phyloP scores from a whole-genome alignment of 352 stramenopile species.

The Phytopythium boreale region DNA sequence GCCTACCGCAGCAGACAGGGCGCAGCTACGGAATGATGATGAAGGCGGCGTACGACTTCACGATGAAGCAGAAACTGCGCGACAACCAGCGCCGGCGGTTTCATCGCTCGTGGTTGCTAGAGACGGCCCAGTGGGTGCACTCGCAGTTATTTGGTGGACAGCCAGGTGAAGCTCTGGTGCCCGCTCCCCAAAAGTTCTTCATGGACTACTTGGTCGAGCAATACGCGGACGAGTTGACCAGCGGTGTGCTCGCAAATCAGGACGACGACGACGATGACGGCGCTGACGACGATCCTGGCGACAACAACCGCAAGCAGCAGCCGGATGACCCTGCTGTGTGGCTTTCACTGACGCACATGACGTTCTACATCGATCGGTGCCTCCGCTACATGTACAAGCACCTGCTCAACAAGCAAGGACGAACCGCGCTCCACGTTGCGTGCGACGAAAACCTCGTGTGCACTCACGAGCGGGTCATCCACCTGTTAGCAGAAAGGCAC shows the following conservation, averaged over 20 bases:
- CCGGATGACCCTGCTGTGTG: conserved; percentile 34
- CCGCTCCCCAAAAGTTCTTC: conserved; percentile 28
- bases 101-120: conserved; percentile 56
- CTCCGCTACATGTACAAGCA: conserved; percentile 67
- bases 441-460: conserved; percentile 84
- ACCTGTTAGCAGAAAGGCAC: conserved; percentile 44
- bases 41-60: conserved; percentile 29
- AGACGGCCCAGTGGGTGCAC: conserved; percentile 46
- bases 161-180: conserved; percentile 11
- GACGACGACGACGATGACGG: conserved; percentile 28
- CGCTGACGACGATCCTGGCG: conserved; percentile 17
- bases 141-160: conserved; percentile 26
- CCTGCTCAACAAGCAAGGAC: conserved; percentile 55
- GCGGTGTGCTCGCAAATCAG: background rate
- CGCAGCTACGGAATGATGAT: conserved; percentile 37
- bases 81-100: conserved; percentile 65
- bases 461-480: conserved; percentile 67
- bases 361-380: conserved; percentile 61
- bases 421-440: conserved; percentile 62
- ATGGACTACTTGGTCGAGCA: conserved; percentile 47
- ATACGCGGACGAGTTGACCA: conserved; percentile 16
- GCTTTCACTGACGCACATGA: conserved; percentile 43
- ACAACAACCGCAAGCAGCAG: conserved; percentile 24
- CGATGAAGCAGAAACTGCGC: conserved; percentile 61
- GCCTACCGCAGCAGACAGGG: conserved; percentile 25